These are phyloP conservation scores for Digitaria exilis DNA, from an alignment of 202 grass and related monocot species.

Conservation along the genomic window DNA sequence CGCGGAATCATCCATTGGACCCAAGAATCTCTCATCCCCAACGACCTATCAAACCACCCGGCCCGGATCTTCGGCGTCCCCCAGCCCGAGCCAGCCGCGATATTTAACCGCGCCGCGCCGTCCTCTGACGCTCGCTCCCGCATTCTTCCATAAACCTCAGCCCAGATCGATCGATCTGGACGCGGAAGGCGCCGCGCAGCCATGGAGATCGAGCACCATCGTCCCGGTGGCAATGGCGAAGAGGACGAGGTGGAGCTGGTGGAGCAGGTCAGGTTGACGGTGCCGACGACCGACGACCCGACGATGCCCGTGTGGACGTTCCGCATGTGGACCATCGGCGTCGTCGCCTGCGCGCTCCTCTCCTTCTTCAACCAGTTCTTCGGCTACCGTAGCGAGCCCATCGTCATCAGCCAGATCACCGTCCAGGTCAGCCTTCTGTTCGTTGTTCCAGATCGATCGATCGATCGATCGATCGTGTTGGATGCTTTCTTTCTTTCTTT, in stretches of 20 bases:
- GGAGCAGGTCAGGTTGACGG: constrained; percentile 63
- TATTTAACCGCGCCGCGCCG: constrained; percentile 3
- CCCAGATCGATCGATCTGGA: neutral
- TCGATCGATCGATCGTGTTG: neutral
- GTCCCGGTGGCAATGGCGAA: neutral
- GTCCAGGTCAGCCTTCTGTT: constrained; percentile 50
- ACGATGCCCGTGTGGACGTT: constrained; percentile 69
- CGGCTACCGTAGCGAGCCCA: constrained; percentile 57
- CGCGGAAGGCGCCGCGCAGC: neutral
- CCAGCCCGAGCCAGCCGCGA: neutral
- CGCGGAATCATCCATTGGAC: constrained; percentile 14
- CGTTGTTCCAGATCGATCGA: neutral
- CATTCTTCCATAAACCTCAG: neutral
- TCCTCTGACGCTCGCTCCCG: neutral
- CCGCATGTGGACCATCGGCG: constrained; percentile 73
- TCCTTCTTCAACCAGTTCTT: constrained; percentile 84
- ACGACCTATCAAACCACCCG: neutral
- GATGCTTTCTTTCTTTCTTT: no score
- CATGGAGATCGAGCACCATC: constrained; percentile 41
- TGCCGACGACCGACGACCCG: constrained; percentile 68
- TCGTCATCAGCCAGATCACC: constrained; percentile 61
- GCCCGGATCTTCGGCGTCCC: neutral
- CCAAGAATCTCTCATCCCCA: constrained; percentile 35
- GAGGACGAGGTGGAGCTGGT: constrained; percentile 41
- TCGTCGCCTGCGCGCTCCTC: constrained; percentile 62